Evolutionary conservation across 805 yeast species (phyloP).

Genomic region (Candida parachauliodes): DNA sequence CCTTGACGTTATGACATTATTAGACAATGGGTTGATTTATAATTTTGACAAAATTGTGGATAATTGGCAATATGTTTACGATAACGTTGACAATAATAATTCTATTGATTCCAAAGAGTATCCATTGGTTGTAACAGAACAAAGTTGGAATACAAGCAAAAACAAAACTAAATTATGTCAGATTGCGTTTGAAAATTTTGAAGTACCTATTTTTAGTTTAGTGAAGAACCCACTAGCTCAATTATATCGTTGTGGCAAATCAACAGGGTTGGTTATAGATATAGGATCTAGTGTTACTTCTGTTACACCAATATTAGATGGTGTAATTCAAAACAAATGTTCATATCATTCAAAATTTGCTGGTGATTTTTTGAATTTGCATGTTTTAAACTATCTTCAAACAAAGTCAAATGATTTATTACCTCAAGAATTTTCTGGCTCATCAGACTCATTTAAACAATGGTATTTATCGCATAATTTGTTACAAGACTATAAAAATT

Average conservation of each 20-base stretch:
- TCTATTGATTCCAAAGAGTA: conserved; percentile 52
- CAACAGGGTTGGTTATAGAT: conserved; percentile 77
- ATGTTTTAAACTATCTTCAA: conserved; percentile 47
- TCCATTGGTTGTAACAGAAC: conserved; percentile 65
- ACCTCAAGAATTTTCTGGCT: conserved; percentile 14
- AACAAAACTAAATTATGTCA: conserved; percentile 58
- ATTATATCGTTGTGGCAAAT: conserved; percentile 72
- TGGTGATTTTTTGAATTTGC: conserved; percentile 78
- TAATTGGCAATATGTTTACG: conserved; percentile 66
- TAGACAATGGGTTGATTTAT: conserved; percentile 62
- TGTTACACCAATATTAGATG: conserved; percentile 77
- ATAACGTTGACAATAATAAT: conserved; percentile 38
- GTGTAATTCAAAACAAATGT: conserved; percentile 64
- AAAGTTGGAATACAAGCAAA: conserved; percentile 64
- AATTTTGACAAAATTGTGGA: conserved; percentile 69
- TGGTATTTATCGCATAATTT: conserved; percentile 33
- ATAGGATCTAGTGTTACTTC: conserved; percentile 67
- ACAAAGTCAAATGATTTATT: conserved; percentile 15
- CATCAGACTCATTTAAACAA: conserved; percentile 30
- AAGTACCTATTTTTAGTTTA: conserved; percentile 74
- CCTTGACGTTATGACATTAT: conserved; percentile 53
- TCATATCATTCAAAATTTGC: conserved; percentile 68
- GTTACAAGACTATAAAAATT: conserved; percentile 37
- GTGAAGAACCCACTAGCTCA: conserved; percentile 76
- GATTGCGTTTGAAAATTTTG: conserved; percentile 67